These are phyloP conservation scores for Citrus hindsii DNA, from an alignment of 345 rosid genomes.

Conservation along the genomic window DNA sequence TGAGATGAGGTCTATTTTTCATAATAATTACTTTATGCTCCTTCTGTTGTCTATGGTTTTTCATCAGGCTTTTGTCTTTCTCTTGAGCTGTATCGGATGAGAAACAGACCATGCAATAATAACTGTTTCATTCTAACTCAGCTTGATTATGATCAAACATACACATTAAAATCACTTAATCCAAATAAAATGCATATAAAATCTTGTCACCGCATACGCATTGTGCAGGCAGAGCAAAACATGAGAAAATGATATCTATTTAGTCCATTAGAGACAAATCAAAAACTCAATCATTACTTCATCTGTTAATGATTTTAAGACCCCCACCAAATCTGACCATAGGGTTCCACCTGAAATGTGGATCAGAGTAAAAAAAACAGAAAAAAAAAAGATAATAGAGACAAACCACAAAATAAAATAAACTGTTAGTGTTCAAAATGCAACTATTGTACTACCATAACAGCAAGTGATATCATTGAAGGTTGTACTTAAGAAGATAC, in stretches of 20 bases:
- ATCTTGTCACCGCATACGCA: conserved; percentile 34
- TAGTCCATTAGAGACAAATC: conserved; percentile 38
- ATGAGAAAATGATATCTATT: conserved; percentile 30
- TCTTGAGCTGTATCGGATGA: conserved; percentile 20
- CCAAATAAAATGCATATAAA: background rate
- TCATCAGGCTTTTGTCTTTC: conserved; percentile 11
- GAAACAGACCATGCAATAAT: conserved; percentile 31
- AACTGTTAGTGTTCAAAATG: background rate
- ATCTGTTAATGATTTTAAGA: conserved; percentile 23
- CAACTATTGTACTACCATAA: background rate
- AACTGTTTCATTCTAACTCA: conserved; percentile 17
- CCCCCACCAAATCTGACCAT: conserved; percentile 21
- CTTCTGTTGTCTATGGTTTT: conserved; percentile 19
- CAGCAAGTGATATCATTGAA: conserved; percentile 6
- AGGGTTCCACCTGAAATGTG: conserved; percentile 15
- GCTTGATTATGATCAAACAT: background rate
- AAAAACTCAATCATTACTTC: conserved; percentile 33
- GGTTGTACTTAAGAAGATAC: conserved; percentile 9
- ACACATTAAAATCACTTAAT: background rate
- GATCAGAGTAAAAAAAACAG: conserved; percentile 6
- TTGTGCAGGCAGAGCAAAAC: conserved; percentile 12
- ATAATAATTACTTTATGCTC: conserved; percentile 13
- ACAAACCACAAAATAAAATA: background rate
- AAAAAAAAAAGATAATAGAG: background rate
- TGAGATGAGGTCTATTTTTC: conserved; percentile 24